phyloP scores from a whole-genome alignment of 495 filamentous ascomycete genomes.

The Aspergillus nanangensis region DNA sequence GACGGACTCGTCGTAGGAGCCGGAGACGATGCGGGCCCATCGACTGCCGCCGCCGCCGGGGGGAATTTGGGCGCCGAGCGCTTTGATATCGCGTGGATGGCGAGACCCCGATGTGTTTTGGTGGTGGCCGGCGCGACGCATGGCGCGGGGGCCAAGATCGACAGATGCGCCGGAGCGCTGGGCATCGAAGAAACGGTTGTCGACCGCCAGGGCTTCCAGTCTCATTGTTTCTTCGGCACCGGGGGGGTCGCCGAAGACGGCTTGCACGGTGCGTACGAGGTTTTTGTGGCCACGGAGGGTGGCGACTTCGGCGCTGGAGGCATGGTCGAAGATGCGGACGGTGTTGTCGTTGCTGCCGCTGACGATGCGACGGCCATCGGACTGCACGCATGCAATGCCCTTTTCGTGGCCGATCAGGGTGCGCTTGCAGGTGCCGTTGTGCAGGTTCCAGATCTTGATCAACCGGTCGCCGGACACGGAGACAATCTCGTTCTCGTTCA shows the following conservation, averaged over 20 bases:
- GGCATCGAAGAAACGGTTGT: slow-evolving; percentile 67
- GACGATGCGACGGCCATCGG: slow-evolving; percentile 93
- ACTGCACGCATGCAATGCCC: slow-evolving; percentile 96
- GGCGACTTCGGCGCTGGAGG: slow-evolving; percentile 80
- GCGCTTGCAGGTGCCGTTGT: slow-evolving; percentile 65
- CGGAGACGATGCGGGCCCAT: slow-evolving; percentile 87
- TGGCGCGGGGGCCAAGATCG: slow-evolving; percentile 29
- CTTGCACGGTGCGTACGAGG: slow-evolving; percentile 91
- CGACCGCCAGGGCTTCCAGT: slow-evolving; percentile 66
- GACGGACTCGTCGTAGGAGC: slow-evolving; percentile 92
- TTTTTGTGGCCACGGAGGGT: slow-evolving; percentile 74
- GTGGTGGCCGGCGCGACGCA: slow-evolving; percentile 43
- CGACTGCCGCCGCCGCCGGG: slow-evolving; percentile 83
- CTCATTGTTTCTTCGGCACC: slow-evolving; percentile 68
- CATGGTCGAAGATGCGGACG: slow-evolving; percentile 87
- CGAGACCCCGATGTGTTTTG: slow-evolving; percentile 71
- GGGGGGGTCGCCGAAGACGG: slow-evolving; percentile 84
- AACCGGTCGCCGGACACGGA: slow-evolving; percentile 90
- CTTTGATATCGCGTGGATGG: slow-evolving; percentile 69
- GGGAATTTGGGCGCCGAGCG: slow-evolving; percentile 75
- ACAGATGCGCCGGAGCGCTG: slow-evolving; percentile 53
- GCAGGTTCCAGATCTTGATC: slow-evolving; percentile 92
- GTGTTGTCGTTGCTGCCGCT: slow-evolving; percentile 94
- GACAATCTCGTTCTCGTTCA: slow-evolving; percentile 80
- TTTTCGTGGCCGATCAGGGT: slow-evolving; percentile 86